phyloP scores from a whole-genome alignment of 352 stramenopile species.

The Globisporangium splendens region DNA sequence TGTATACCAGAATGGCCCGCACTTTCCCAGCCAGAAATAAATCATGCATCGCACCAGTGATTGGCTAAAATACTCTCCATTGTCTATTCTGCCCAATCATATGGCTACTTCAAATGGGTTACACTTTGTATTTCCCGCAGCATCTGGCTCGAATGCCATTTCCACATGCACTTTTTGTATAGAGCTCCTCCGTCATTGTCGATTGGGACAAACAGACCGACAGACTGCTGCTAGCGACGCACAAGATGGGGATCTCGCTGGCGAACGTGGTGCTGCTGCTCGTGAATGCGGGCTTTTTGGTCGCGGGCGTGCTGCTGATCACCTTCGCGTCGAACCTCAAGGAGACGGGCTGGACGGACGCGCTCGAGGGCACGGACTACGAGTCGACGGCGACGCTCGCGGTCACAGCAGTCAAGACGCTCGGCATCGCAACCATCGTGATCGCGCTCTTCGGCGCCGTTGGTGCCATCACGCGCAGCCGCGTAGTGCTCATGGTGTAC shows the following conservation, averaged over 20 bases:
- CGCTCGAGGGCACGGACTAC: slow-evolving; percentile 70
- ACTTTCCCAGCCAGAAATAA: no score
- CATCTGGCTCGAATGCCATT: no score
- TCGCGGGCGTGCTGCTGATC: slow-evolving; percentile 58
- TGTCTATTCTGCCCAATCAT: no score
- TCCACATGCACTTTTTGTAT: no score
- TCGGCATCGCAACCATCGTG: slow-evolving; percentile 52
- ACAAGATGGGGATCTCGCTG: slow-evolving; percentile 30
- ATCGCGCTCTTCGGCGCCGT: slow-evolving; percentile 64
- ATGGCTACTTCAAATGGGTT: no score
- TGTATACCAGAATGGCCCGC: no score
- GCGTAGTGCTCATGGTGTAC: slow-evolving; percentile 69
- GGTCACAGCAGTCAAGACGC: slow-evolving; percentile 39
- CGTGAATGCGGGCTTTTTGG: slow-evolving; percentile 74
- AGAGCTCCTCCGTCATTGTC: background rate
- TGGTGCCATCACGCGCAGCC: slow-evolving; percentile 62
- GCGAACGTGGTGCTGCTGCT: slow-evolving; percentile 63
- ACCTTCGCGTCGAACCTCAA: slow-evolving; percentile 54
- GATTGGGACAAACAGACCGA: background rate
- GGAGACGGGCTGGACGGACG: slow-evolving; percentile 69
- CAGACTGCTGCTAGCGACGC: no score
- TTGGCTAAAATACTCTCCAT: no score
- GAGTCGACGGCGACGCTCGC: slow-evolving; percentile 40
- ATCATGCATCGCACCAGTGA: no score
- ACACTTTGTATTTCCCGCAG: no score